Percentiles rank a stretch among this genome's conserved stretches.
phyloP scores from a whole-genome alignment of 208 protist genomes.

The Wallacemonas rigidus region DNA sequence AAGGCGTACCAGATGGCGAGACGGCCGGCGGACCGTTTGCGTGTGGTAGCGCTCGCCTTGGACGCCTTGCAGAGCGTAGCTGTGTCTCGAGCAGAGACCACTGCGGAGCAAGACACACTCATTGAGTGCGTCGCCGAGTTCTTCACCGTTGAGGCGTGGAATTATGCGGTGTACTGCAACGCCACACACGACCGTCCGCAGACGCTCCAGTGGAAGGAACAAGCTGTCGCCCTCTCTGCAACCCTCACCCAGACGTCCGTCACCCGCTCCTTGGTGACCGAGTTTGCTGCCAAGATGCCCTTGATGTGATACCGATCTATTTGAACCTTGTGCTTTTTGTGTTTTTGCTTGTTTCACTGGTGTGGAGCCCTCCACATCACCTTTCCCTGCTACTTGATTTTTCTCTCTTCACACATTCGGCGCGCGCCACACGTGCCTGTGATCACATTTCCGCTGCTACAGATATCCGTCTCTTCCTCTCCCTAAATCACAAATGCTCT shows the following conservation, averaged over 20 bases:
- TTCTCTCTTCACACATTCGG: too few relatives aligned
- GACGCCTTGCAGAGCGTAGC: neutral
- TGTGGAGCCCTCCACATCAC: too few relatives aligned
- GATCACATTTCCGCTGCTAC: too few relatives aligned
- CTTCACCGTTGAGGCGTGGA: conserved; percentile 82
- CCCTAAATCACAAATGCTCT: too few relatives aligned
- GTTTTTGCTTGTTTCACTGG: conserved; percentile 5
- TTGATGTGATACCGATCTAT: conserved; percentile 20
- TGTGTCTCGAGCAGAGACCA: neutral
- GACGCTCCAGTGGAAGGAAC: conserved; percentile 26
- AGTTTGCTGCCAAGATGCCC: conserved; percentile 45
- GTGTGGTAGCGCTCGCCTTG: neutral
- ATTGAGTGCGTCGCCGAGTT: conserved; percentile 52
- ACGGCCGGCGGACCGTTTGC: neutral
- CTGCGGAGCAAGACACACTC: neutral
- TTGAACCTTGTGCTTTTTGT: conserved; percentile 20
- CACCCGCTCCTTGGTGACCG: conserved; percentile 24
- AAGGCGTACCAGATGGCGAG: conserved; percentile 15
- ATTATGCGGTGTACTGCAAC: conserved; percentile 49
- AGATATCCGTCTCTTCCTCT: too few relatives aligned
- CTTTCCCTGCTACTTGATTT: too few relatives aligned
- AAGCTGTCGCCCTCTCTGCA: conserved; percentile 21
- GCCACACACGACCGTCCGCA: conserved; percentile 21
- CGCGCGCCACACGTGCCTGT: too few relatives aligned
- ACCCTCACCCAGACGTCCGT: conserved; percentile 26